A percentile compares a stretch with the other conserved stretches of the same genome.
Conservation (phyloP, 1,284 basidiomycete genomes). For the Cryptococcus deneoformans region DNA sequence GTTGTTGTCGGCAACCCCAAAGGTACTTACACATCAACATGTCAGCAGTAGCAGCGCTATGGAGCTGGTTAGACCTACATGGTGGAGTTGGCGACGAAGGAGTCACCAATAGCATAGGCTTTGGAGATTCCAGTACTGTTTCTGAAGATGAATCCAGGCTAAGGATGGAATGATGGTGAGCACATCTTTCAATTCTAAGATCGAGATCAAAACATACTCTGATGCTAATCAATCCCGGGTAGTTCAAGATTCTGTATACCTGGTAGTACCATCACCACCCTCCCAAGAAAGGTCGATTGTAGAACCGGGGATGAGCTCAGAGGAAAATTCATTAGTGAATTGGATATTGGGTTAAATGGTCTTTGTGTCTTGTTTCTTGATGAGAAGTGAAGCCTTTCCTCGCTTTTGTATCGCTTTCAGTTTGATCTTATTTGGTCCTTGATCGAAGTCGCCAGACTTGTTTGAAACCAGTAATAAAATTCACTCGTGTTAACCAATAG, state of each 20-base stretch:
- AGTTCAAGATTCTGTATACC: slow-evolving; percentile 8
- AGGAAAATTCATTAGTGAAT: background rate
- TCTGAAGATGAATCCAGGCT: background rate
- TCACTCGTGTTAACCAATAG: no score
- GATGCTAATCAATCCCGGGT: slow-evolving; percentile 1
- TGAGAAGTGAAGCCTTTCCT: no score
- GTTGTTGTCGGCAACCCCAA: background rate
- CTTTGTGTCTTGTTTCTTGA: background rate
- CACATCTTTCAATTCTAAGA: no score
- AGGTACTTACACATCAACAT: background rate
- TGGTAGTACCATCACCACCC: slow-evolving; percentile 8
- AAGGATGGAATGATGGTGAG: background rate
- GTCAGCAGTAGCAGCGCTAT: background rate
- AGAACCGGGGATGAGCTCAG: background rate
- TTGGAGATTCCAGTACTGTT: background rate
- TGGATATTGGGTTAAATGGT: background rate
- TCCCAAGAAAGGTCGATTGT: slow-evolving; percentile 5
- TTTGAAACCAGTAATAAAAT: no score
- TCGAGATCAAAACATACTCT: slow-evolving; percentile 1
- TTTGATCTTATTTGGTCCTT: no score
- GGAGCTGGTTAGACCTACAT: background rate
- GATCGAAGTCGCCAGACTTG: no score
- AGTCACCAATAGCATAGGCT: background rate
- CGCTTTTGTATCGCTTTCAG: no score
- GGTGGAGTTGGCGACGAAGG: background rate